Evolutionary conservation across 2,329 filamentous ascomycete genomes (phyloP), one percentile per base, ranked within the genome.

Genomic region (Hypoxylon sp.): DNA sequence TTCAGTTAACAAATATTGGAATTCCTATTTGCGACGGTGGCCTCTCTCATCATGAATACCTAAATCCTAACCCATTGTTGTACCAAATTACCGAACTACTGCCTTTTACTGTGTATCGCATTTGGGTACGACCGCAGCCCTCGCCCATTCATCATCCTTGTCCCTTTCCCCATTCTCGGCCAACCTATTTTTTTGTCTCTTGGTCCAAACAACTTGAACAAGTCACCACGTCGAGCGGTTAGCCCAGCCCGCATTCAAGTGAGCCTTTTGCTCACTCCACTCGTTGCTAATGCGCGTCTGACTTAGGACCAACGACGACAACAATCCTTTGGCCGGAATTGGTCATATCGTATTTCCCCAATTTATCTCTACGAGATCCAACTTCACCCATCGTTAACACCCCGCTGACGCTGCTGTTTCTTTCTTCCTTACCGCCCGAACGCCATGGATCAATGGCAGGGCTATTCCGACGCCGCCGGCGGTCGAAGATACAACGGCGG

Each of bases 361-460:
- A 64, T 60, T 66, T 44, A 69, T 67, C 51, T 67, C 22, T 63
- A 57, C 46, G 57, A 55, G 59, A 54, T 19, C 48, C 46, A 42
- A 53, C 47, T n/a, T 19, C 39, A 24, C 47, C 50, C 37, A 48
- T 64, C 50, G 39, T 42, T 24, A 51, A 55, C 52, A 31, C 42
- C 44, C 59, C 35, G 46, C 47, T 64, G 66, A 63, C 63, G n/a
- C 57, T 64, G 58, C 19, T 17, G 52, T 22, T 52, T 53, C 51
- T 54, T 42, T 59, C 46, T 61, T 29, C 50, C 31, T 61, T 62
- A 39, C 61, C 66, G 72, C 73, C 71, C 70, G 46, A 48, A 74
- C 74, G 77, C 74, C 76, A 87, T 88, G 86, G 86, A 88, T 82
- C 83, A 91, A 84, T 92, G 90, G 90, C 88, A 90, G 82, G 80